phyloP scores from a whole-genome alignment of 371 early-diverging fungal genomes.

The Gilbertella persicaria region DNA sequence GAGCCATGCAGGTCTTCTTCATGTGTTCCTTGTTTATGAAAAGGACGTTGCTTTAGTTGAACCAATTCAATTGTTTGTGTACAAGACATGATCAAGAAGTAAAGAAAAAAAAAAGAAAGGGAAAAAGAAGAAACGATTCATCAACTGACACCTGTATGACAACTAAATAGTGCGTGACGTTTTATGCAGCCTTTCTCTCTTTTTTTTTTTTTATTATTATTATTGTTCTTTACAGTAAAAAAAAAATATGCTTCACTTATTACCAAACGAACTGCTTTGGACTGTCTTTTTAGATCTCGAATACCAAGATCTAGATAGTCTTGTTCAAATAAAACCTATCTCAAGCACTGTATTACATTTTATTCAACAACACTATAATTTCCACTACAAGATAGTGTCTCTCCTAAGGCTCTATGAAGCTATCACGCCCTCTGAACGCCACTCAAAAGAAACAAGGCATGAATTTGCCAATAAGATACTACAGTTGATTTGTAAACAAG shows the following conservation, averaged over 20 bases:
- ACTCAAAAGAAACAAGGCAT: constrained; percentile 19
- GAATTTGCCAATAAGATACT: constrained; percentile 28
- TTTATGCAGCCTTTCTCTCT: constrained; percentile 4
- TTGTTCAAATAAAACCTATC: constrained; percentile 11
- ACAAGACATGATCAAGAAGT: not conserved
- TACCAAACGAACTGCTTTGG: constrained; percentile 45
- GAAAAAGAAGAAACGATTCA: not conserved
- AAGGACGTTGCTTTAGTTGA: constrained; percentile 4
- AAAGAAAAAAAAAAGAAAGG: not conserved
- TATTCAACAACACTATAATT: constrained; percentile 31
- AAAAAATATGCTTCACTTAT: constrained; percentile 22
- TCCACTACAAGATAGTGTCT: constrained; percentile 29
- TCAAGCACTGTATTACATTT: constrained; percentile 19
- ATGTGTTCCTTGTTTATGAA: not conserved
- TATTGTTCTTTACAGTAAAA: not conserved
- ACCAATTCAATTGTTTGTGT: constrained; percentile 1
- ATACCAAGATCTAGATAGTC: constrained; percentile 32
- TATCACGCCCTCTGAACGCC: constrained; percentile 23
- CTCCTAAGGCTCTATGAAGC: constrained; percentile 33
- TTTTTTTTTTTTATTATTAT: not conserved
- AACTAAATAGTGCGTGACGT: too few relatives aligned
- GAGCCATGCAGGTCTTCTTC: not conserved
- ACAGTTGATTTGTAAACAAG: constrained; percentile 33
- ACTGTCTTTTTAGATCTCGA: constrained; percentile 26
- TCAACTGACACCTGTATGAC: too few relatives aligned